phyloP scores from a whole-genome alignment of 2,329 filamentous ascomycete species.

The Trichoderma hamatum region DNA sequence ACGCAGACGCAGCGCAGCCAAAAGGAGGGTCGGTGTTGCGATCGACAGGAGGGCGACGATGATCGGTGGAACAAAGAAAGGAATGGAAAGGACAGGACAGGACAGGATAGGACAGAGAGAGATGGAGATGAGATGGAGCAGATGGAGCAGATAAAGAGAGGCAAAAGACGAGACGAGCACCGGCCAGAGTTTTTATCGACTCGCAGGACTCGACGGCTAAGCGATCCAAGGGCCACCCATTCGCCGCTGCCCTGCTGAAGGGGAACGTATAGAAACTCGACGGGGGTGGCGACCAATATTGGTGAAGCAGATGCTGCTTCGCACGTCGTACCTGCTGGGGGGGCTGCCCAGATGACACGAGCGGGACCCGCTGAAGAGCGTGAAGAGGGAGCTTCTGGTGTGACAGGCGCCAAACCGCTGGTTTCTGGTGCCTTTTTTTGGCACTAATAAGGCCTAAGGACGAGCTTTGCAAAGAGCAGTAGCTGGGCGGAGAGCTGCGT shows the following conservation, averaged over 20 bases:
- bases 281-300: conserved; percentile 28
- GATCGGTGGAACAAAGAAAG: conserved; percentile 6
- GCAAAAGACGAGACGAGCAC: not conserved
- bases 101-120: conserved; percentile 4
- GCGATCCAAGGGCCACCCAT: conserved; percentile 25
- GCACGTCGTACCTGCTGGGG: conserved; percentile 28
- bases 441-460: not conserved
- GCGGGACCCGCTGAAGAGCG: conserved; percentile 23
- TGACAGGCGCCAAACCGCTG: conserved; percentile 24
- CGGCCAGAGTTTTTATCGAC: conserved; percentile 22
- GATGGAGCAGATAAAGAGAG: conserved; percentile 1
- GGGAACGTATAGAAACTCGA: conserved; percentile 5
- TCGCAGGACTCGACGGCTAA: conserved; percentile 7
- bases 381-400: conserved; percentile 19
- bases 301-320: conserved; percentile 27
- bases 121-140: conserved; percentile 9
- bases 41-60: conserved; percentile 25
- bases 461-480: not conserved
- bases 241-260: conserved; percentile 27
- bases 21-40: conserved; percentile 14
- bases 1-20: not conserved
- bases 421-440: conserved; percentile 11
- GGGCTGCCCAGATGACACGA: conserved; percentile 27
- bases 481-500: not conserved
- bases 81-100: conserved; percentile 7